phyloP scores from a whole-genome alignment of 257 asterid genomes.

The Gardenia jasminoides region DNA sequence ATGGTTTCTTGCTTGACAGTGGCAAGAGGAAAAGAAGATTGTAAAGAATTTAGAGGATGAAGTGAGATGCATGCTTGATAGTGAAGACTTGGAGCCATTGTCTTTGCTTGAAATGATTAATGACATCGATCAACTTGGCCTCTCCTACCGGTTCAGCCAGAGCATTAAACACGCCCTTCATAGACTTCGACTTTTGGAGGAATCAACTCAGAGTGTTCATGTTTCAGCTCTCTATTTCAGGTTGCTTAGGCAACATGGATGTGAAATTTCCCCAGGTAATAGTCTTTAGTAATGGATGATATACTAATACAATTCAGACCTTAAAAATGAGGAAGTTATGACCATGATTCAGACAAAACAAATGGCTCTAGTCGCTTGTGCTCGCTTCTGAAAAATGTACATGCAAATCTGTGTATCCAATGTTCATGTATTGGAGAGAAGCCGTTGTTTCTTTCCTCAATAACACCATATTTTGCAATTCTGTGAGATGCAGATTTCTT shows the following conservation, averaged over 20 bases:
- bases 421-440: neutral
- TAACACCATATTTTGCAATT: neutral
- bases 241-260: too few relatives aligned
- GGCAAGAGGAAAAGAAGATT: neutral
- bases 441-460: neutral
- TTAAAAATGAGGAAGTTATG: too few relatives aligned
- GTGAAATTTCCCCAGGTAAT: too few relatives aligned
- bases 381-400: too few relatives aligned
- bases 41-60: conserved; percentile 8
- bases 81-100: neutral
- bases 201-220: conserved; percentile 13
- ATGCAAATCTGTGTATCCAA: too few relatives aligned
- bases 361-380: too few relatives aligned
- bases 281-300: neutral
- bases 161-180: neutral
- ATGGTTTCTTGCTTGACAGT: too few relatives aligned
- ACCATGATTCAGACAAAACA: too few relatives aligned
- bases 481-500: conserved; percentile 10
- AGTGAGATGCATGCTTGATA: conserved; percentile 10
- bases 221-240: too few relatives aligned
- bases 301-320: too few relatives aligned
- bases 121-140: conserved; percentile 9
- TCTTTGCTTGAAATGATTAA: conserved; percentile 7
- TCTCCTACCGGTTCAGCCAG: neutral
- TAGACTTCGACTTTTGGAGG: neutral